Evolutionary conservation across 306 rosid genomes (phyloP), one percentile per base, ranked within the genome.

Genomic region (Cercis canadensis): DNA sequence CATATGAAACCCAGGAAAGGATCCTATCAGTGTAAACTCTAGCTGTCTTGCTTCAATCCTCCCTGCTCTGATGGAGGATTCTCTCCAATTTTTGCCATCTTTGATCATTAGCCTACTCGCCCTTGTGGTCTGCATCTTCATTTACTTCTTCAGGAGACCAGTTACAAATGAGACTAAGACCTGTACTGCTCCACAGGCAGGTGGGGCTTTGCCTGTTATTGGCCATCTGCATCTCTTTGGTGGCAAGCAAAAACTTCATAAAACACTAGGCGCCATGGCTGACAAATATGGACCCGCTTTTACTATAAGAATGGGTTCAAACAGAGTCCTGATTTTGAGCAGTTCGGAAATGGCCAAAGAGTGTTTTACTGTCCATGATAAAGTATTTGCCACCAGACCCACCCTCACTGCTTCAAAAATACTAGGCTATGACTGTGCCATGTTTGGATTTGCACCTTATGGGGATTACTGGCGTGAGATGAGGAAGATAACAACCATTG

Each of bases 181-280:
- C 56, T 52, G 44, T 12, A 74, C 49, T 1, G 62, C 52, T 7
- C 84, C 81, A 0, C 53, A 57, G 56, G 80, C 80, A 14, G 65
- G 69, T 13, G 70, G 77, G 12, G 77, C 84, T 62, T 80, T 63
- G 77, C 84, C 84, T 14, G 11, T 80, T 24, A 57, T 75, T 2
- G 84, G 84, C 54, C 81, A 81, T 46, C 76, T 81, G 34, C 80
- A 81, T 45, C 82, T 61, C 66, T 68, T 81, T 4, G 74, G 79
- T 7, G 32, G 61, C 32, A 37, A 36, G 2, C 65, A 67, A 61
- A 70, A 41, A 1, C 29, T 59, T 8, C 86, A 81, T 45, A 39
- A 36, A 62, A 72, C 74, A 15, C 56, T 73, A 15, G 77, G 62
- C 11, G 31, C 68, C 67, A 66, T 67, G 86, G 86, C 82, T 6